Conservation (phyloP, 331 rosid genomes). For the Malus hybrid region DNA sequence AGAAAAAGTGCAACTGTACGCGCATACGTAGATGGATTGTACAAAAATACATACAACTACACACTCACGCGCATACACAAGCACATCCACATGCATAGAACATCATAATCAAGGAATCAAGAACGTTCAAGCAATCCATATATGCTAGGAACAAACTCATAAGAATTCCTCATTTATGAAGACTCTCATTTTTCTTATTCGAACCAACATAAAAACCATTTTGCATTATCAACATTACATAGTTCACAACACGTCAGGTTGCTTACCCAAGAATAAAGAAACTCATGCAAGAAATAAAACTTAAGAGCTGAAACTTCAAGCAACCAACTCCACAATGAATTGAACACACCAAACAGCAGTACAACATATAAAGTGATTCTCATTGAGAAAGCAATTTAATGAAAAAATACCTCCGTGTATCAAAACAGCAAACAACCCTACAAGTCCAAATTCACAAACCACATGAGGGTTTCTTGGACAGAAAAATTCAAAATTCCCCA, state of each 20-base stretch:
- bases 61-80: not conserved
- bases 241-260: not conserved
- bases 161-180: not conserved
- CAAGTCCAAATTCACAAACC: not conserved
- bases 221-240: not conserved
- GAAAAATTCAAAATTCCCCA: not conserved
- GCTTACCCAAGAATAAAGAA: not conserved
- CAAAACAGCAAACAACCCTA: slow-evolving; percentile 15
- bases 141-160: not conserved
- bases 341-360: no score
- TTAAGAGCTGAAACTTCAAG: not conserved
- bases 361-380: not conserved
- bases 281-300: not conserved
- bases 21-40: not conserved
- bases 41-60: not conserved
- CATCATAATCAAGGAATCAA: not conserved
- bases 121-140: not conserved
- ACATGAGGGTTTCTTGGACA: not conserved
- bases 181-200: not conserved
- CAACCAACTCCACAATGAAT: not conserved
- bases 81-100: not conserved
- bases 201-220: not conserved
- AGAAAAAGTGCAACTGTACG: not conserved
- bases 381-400: slow-evolving; percentile 2
- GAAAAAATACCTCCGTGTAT: not conserved